Percentiles rank a stretch among this genome's conserved stretches.
phyloP scores from a whole-genome alignment of 2,329 filamentous ascomycete species.

The Domatiomyces globalis region DNA sequence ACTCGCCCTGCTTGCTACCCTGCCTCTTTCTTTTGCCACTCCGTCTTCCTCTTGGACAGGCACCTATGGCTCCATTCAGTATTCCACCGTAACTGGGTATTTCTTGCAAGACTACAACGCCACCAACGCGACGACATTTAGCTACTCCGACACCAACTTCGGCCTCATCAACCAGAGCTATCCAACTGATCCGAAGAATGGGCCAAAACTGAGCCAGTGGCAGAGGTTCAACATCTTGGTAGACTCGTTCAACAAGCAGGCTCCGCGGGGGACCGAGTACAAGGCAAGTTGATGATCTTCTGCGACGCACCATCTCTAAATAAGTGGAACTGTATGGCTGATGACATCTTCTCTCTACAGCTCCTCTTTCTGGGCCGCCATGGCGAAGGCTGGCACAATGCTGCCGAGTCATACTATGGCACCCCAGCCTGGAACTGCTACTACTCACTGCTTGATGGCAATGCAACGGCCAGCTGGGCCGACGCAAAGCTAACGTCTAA shows the following conservation, averaged over 20 bases:
- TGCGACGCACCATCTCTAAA: background rate
- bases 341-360: background rate
- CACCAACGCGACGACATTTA: conserved; percentile 34
- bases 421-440: conserved; percentile 48
- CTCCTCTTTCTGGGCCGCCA: conserved; percentile 47
- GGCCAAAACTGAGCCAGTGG: conserved; percentile 39
- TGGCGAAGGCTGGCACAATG: conserved; percentile 48
- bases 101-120: conserved; percentile 38
- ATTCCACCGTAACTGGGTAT: conserved; percentile 32
- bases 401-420: conserved; percentile 44
- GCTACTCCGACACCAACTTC: conserved; percentile 36
- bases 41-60: background rate
- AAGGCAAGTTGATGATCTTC: conserved; percentile 19
- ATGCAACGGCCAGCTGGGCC: conserved; percentile 40
- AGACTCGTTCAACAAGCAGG: conserved; percentile 29
- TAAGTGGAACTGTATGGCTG: background rate
- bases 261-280: conserved; percentile 30
- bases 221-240: conserved; percentile 38
- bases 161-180: conserved; percentile 37
- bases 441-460: conserved; percentile 45
- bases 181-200: conserved; percentile 24
- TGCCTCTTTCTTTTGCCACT: background rate
- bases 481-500: conserved; percentile 43
- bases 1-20: background rate
- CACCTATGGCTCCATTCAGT: conserved; percentile 11